These are phyloP conservation scores for Lepidium didymum DNA, from an alignment of 345 rosid genomes.

Conservation along the genomic window DNA sequence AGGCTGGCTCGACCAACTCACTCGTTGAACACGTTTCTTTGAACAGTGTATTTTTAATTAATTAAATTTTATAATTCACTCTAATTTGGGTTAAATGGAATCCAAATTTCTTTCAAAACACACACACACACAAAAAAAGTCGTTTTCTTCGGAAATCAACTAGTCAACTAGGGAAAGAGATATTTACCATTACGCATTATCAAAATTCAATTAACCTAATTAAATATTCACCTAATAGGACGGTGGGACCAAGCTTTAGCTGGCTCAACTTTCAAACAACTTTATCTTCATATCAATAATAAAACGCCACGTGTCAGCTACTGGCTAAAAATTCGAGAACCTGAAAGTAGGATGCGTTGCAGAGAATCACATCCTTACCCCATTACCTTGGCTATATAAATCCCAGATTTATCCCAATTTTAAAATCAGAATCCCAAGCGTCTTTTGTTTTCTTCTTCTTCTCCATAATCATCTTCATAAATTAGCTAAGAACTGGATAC, in stretches of 20 bases:
- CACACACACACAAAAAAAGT: background rate
- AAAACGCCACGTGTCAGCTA: background rate
- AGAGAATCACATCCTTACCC: conserved; percentile 4
- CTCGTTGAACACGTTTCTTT: conserved; percentile 14
- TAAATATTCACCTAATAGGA: conserved; percentile 9
- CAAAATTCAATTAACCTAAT: conserved; percentile 1
- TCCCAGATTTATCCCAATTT: background rate
- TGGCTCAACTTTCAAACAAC: conserved; percentile 6
- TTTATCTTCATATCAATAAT: background rate
- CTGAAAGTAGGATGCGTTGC: background rate
- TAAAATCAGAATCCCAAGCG: background rate
- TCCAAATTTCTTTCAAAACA: background rate
- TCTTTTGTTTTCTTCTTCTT: background rate
- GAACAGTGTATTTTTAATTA: background rate
- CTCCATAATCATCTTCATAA: background rate
- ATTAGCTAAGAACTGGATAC: conserved; percentile 61
- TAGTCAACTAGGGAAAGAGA: background rate
- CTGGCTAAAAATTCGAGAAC: background rate
- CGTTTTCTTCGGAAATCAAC: background rate
- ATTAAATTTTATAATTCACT: background rate
- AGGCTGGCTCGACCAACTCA: conserved; percentile 6
- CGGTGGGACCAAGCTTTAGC: conserved; percentile 1
- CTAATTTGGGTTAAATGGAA: background rate
- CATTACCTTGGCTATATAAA: conserved; percentile 16
- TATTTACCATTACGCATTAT: background rate